A percentile compares a stretch with the other conserved stretches of the same genome.
These are phyloP conservation scores for Albifimbria verrucaria DNA, from an alignment of 2,329 filamentous ascomycete species.

Conservation along the genomic window DNA sequence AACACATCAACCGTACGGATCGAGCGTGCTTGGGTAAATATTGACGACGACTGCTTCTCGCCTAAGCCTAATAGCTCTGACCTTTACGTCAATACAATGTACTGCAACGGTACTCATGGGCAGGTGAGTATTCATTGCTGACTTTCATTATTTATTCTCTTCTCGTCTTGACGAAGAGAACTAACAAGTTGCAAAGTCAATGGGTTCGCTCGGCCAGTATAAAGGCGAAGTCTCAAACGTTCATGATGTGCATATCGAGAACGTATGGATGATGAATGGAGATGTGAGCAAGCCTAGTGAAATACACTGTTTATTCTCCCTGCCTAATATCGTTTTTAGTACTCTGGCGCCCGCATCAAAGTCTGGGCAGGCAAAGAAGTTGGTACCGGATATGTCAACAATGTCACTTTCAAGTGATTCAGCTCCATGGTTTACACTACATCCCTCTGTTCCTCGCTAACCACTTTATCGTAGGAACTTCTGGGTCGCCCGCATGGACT, in stretches of 20 bases:
- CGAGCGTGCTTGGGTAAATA: slow-evolving; percentile 19
- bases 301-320: no score
- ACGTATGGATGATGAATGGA: slow-evolving; percentile 23
- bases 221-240: slow-evolving; percentile 18
- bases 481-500: slow-evolving; percentile 21
- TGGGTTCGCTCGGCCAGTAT: slow-evolving; percentile 20
- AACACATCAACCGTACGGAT: slow-evolving; percentile 16
- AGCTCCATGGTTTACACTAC: no score
- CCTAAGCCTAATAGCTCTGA: slow-evolving; percentile 20
- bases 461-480: no score
- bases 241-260: slow-evolving; percentile 20
- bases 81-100: slow-evolving; percentile 18
- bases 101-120: slow-evolving; percentile 22
- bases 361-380: slow-evolving; percentile 18
- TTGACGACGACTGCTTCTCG: slow-evolving; percentile 21
- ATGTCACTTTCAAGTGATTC: slow-evolving; percentile 21
- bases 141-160: neutral
- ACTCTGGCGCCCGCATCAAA: slow-evolving; percentile 17
- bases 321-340: no score
- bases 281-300: no score
- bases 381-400: slow-evolving; percentile 19
- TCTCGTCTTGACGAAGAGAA: accelerated
- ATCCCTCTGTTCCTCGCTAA: no score
- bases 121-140: no score
- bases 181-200: slow-evolving; percentile 11